Conservation (phyloP, 495 filamentous ascomycete genomes). For the Neurospora sp. region DNA sequence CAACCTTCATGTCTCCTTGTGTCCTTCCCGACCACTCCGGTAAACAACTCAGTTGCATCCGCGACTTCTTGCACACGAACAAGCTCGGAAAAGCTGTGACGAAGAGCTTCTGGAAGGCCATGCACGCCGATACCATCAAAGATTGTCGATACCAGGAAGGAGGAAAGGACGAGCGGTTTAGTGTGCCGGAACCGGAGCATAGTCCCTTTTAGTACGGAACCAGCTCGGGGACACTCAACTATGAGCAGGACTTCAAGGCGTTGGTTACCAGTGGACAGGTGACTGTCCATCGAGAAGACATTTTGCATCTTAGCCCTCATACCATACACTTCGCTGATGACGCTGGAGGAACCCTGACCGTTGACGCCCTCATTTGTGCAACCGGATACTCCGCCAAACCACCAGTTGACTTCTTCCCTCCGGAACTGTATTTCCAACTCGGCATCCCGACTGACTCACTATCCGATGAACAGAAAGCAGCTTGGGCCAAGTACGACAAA, state of each 20-base stretch:
- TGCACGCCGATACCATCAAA: constrained; percentile 43
- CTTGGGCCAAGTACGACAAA: constrained; percentile 12
- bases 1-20: constrained; percentile 28
- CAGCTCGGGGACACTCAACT: constrained; percentile 52
- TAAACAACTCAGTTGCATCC: constrained; percentile 7
- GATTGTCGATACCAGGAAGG: constrained; percentile 38
- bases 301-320: constrained; percentile 41
- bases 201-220: constrained; percentile 44
- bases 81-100: constrained; percentile 50
- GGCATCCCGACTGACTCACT: constrained; percentile 9
- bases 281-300: constrained; percentile 51
- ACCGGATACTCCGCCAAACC: constrained; percentile 43
- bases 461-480: background rate
- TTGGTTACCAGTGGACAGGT: constrained; percentile 47
- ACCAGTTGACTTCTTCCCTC: constrained; percentile 5
- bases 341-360: constrained; percentile 35
- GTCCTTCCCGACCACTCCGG: constrained; percentile 14
- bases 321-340: constrained; percentile 32
- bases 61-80: constrained; percentile 39
- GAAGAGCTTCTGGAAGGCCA: constrained; percentile 48
- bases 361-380: constrained; percentile 53
- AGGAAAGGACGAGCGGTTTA: constrained; percentile 26
- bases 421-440: constrained; percentile 3
- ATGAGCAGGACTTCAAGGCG: constrained; percentile 51
- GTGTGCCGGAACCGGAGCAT: constrained; percentile 46